These are phyloP conservation scores for Pseudognaphalium luteoalbum DNA, from an alignment of 129 eudicot species.

Conservation along the genomic window DNA sequence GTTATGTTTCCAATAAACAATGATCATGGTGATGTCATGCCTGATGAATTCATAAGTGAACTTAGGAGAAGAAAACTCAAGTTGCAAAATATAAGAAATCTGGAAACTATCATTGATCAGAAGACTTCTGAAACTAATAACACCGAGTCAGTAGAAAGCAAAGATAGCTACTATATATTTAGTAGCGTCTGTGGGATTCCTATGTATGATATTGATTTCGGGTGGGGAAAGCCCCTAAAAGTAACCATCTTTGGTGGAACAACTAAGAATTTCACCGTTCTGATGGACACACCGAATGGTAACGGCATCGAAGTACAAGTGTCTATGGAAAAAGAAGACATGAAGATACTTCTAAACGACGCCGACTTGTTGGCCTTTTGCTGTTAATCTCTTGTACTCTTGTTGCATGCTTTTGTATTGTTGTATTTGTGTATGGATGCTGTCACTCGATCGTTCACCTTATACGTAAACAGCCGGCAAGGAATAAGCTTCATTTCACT, in stretches of 20 bases:
- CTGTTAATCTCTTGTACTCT: neutral
- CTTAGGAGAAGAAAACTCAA: neutral
- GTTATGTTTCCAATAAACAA: neutral
- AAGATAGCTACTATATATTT: neutral
- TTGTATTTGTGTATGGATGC: too few relatives aligned
- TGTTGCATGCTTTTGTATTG: too few relatives aligned
- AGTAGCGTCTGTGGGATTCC: neutral
- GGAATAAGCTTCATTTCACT: too few relatives aligned
- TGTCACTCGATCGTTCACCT: too few relatives aligned
- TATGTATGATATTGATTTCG: slow-evolving; percentile 6
- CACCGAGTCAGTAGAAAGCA: neutral
- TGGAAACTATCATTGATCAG: neutral
- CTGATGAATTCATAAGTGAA: neutral
- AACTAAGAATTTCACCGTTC: neutral
- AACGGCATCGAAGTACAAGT: slow-evolving; percentile 2
- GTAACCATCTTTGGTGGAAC: neutral
- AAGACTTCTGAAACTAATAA: neutral
- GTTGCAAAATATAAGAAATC: neutral
- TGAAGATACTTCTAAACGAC: slow-evolving; percentile 4
- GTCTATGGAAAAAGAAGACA: neutral
- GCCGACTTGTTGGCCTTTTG: slow-evolving; percentile 4
- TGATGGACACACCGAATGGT: neutral
- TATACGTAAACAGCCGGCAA: too few relatives aligned
- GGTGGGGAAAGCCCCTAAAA: slow-evolving; percentile 19
- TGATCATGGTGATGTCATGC: neutral